phyloP scores from a whole-genome alignment of 2,329 filamentous ascomycete species.

The Fusarium denticulatum region DNA sequence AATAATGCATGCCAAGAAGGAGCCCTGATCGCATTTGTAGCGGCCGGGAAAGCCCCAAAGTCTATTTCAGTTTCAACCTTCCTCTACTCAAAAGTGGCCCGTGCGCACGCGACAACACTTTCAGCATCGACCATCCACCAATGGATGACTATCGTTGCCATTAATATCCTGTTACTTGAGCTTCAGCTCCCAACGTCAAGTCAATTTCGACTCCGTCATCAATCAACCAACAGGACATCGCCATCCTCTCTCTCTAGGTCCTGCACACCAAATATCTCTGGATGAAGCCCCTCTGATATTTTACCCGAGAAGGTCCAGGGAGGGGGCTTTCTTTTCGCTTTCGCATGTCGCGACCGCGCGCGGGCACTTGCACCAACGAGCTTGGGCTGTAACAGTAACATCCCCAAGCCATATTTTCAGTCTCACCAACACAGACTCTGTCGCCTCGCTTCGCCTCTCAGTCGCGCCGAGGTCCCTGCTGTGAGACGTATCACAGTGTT shows the following conservation, averaged over 20 bases:
- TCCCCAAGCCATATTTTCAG: conserved; percentile 16
- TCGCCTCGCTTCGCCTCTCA: conserved; percentile 12
- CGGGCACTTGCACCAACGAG: conserved; percentile 24
- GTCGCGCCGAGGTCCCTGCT: conserved; percentile 6
- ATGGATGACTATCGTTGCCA: conserved; percentile 33
- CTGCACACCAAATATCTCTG: conserved; percentile 25
- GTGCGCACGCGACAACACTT: conserved; percentile 38
- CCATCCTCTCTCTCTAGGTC: not conserved
- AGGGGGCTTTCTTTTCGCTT: conserved; percentile 40
- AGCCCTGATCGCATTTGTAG: not conserved
- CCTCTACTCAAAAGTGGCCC: conserved; percentile 17
- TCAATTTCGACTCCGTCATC: conserved; percentile 2
- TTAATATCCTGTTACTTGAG: conserved; percentile 17
- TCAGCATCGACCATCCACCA: conserved; percentile 31
- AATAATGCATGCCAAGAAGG: not conserved
- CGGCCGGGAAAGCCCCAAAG: conserved; percentile 7
- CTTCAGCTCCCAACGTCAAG: conserved; percentile 20
- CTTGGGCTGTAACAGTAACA: conserved; percentile 33
- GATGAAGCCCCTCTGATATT: conserved; percentile 38
- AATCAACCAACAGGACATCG: not conserved
- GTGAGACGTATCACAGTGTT: conserved; percentile 33
- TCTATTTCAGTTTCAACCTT: conserved; percentile 31
- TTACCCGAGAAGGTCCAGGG: conserved; percentile 36
- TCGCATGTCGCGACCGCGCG: conserved; percentile 35
- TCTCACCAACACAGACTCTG: not conserved